Evolutionary conservation across 306 rosid species (phyloP).

Genomic region (Prunus dulcis): DNA sequence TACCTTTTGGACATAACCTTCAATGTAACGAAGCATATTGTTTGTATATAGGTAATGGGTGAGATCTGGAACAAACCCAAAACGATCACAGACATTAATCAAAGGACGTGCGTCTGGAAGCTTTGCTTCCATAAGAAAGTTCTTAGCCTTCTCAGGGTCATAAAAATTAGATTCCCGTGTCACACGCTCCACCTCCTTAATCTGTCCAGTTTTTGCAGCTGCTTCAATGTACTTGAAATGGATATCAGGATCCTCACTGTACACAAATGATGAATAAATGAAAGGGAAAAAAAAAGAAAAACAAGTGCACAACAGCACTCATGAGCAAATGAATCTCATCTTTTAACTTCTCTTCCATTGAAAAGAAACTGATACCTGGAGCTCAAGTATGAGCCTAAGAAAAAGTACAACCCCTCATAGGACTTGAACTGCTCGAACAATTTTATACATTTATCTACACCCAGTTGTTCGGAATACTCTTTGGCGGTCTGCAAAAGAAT

Average conservation of each 20-base stretch:
- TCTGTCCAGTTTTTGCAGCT: constrained; percentile 99
- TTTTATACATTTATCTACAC: constrained; percentile 85
- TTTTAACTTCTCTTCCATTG: neutral
- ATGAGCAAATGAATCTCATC: neutral
- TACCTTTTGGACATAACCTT: constrained; percentile 99
- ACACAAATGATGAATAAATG: constrained; percentile 10
- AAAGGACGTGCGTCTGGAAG: constrained; percentile 99
- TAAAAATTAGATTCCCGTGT: constrained; percentile 96
- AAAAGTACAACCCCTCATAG: constrained; percentile 93
- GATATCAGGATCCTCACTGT: constrained; percentile 99
- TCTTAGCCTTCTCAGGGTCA: constrained; percentile 91
- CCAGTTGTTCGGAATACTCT: constrained; percentile 92
- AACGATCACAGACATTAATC: constrained; percentile 97
- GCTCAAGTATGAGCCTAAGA: constrained; percentile 94
- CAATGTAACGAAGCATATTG: constrained; percentile 99
- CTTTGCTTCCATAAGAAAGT: constrained; percentile 96
- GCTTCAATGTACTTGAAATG: constrained; percentile 99
- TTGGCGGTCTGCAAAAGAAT: constrained; percentile 66
- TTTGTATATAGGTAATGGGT: constrained; percentile 86
- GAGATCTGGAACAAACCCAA: constrained; percentile 98
- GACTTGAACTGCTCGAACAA: constrained; percentile 96
- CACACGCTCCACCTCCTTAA: constrained; percentile 99
- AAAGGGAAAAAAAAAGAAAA: neutral
- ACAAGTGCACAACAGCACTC: neutral
- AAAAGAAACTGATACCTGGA: constrained; percentile 59